Evolutionary conservation across 2,329 filamentous ascomycete species (phyloP), one percentile per base, ranked within the genome.

Genomic region (Colletotrichum filicis): DNA sequence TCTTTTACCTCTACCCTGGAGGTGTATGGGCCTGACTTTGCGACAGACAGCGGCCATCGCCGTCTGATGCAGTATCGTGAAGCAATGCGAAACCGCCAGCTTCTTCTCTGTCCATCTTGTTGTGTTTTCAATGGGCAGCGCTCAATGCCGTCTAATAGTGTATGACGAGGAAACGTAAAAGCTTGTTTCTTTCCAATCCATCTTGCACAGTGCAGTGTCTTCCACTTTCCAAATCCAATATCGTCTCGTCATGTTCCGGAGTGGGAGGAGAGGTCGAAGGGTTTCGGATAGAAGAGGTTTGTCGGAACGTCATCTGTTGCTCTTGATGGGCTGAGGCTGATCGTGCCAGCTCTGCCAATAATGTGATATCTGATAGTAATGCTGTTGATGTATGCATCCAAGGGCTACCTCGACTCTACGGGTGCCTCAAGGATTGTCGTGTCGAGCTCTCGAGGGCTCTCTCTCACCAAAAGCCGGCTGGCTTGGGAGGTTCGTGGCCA

Each of bases 391-490:
- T 49, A 49, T 22, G 42, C 42, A 7, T 49, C 19, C 19, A n/a
- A 22, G 42, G 19, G 5, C 19, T 49, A 19, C 42, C 7, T 3
- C 9, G n/a, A 49, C 1, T 49, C 19, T n/a, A n/a, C 1, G 42
- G 16, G 19, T 5, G 7, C 37, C 16, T 42, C 9, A 24, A 22
- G n/a, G 22, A 19, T 9, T 11, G 22, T 4, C 16, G 6, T 42
- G n/a, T 24, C 19, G 42, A 37, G 28, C 11, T 61, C 16, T 22
- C n/a, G 11, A 5, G 9, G 37, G 16, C 5, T 14, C 24, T 53
- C 2, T 14, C n/a, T 55, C 26, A 73, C 66, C 70, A 73, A 59
- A 70, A 70, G 42, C n/a, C 37, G 24, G 24, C 30, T 57, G 35
- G 37, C 53, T 28, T 55, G 35, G 30, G 42, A n/a, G 42, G 42